Evolutionary conservation across 306 rosid species (phyloP).

Genomic region (Glycine soja): DNA sequence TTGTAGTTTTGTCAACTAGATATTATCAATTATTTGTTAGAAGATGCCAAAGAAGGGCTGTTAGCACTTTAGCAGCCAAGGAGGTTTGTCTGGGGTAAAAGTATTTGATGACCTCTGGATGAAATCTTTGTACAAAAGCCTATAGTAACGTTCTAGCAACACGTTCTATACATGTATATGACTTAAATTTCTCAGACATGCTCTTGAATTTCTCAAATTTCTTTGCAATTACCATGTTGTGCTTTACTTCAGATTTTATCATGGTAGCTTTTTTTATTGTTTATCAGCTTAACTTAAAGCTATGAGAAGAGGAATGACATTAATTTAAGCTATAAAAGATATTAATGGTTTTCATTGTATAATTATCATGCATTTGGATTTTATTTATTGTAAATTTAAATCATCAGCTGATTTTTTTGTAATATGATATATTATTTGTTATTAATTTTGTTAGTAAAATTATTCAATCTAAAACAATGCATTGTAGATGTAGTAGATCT

Average conservation of each 20-base stretch:
- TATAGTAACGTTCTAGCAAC: conserved; percentile 53
- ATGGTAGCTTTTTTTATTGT: neutral
- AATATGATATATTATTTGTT: neutral
- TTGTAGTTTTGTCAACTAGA: conserved; percentile 51
- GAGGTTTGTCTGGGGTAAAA: conserved; percentile 62
- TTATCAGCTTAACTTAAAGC: neutral
- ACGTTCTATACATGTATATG: conserved; percentile 51
- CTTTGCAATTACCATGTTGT: conserved; percentile 10
- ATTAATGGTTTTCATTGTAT: neutral
- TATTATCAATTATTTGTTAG: conserved; percentile 55
- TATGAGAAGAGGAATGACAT: neutral
- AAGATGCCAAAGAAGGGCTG: conserved; percentile 55
- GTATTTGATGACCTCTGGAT: conserved; percentile 73
- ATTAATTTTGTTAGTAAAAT: neutral
- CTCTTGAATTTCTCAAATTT: conserved; percentile 37
- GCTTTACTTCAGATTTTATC: neutral
- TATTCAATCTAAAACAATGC: neutral
- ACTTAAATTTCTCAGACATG: conserved; percentile 37
- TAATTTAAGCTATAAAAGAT: neutral
- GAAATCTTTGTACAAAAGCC: conserved; percentile 70
- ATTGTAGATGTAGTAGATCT: too few relatives aligned
- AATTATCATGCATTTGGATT: neutral
- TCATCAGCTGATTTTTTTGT: neutral
- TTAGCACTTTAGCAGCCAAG: conserved; percentile 52
- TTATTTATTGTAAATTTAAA: neutral